These are phyloP conservation scores for Vitis cinerea DNA, from an alignment of 164 flowering plant genomes.

Conservation along the genomic window DNA sequence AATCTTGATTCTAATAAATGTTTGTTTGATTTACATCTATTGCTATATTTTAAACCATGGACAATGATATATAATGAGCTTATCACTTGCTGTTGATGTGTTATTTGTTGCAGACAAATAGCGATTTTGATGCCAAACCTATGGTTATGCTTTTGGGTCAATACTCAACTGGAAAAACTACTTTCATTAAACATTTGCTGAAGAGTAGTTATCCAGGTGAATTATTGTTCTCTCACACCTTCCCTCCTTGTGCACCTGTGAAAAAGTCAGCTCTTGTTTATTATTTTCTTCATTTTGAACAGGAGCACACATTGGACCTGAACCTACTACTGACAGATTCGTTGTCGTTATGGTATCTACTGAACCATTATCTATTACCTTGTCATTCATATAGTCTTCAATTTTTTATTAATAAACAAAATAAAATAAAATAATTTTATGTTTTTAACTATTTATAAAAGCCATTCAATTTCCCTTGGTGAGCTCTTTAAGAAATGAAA, in stretches of 20 bases:
- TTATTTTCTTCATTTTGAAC: conserved; percentile 13
- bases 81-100: conserved; percentile 1
- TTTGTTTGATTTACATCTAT: not conserved
- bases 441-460: not conserved
- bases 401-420: too few relatives aligned
- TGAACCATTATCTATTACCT: not conserved
- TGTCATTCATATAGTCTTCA: not conserved
- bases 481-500: too few relatives aligned
- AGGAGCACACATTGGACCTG: conserved; percentile 99
- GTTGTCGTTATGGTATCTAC: conserved; percentile 87
- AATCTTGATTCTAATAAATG: not conserved
- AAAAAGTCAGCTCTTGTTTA: not conserved
- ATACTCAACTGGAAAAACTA: conserved; percentile 99
- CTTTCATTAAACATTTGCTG: conserved; percentile 91
- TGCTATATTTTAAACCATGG: not conserved
- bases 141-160: conserved; percentile 99
- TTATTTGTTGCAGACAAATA: conserved; percentile 57
- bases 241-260: conserved; percentile 1
- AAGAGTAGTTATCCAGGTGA: conserved; percentile 80
- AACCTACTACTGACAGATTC: conserved; percentile 96
- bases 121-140: conserved; percentile 98
- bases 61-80: not conserved
- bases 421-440: too few relatives aligned
- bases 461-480: not conserved
- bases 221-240: conserved; percentile 8